phyloP scores from a whole-genome alignment of 352 stramenopile genomes.

The Pilasporangium apinafurcum region DNA sequence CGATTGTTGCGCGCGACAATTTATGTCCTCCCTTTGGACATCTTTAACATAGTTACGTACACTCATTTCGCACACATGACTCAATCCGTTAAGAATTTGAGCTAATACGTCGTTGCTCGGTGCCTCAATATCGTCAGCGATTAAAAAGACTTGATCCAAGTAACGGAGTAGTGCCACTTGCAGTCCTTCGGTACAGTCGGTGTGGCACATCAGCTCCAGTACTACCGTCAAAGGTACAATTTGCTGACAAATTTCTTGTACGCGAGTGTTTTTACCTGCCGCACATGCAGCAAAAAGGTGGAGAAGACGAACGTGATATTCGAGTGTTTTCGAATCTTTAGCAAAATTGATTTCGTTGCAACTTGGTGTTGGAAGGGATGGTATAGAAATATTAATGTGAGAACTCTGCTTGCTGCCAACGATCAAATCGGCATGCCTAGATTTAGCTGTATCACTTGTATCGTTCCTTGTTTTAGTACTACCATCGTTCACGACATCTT shows the following conservation, averaged over 20 bases:
- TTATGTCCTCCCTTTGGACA: slow-evolving; percentile 40
- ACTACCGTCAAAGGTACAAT: slow-evolving; percentile 38
- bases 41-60: slow-evolving; percentile 27
- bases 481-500: not conserved
- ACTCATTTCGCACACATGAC: slow-evolving; percentile 17
- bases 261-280: slow-evolving; percentile 47
- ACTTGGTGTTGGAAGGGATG: not conserved
- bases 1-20: slow-evolving; percentile 26
- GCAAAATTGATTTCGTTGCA: slow-evolving; percentile 10
- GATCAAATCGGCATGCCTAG: not conserved
- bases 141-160: slow-evolving; percentile 51
- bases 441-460: no score
- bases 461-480: no score
- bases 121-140: slow-evolving; percentile 43
- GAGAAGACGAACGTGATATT: slow-evolving; percentile 51
- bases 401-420: not conserved
- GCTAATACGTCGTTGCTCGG: slow-evolving; percentile 31
- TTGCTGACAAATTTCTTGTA: slow-evolving; percentile 66
- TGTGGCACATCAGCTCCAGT: slow-evolving; percentile 27
- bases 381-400: not conserved
- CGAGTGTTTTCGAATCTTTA: slow-evolving; percentile 21
- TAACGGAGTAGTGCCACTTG: slow-evolving; percentile 47
- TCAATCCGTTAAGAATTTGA: slow-evolving; percentile 22
- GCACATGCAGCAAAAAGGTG: slow-evolving; percentile 59
- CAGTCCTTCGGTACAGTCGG: slow-evolving; percentile 41